phyloP scores from a whole-genome alignment of 176 grass and related monocot genomes.

The Carex kokanica region DNA sequence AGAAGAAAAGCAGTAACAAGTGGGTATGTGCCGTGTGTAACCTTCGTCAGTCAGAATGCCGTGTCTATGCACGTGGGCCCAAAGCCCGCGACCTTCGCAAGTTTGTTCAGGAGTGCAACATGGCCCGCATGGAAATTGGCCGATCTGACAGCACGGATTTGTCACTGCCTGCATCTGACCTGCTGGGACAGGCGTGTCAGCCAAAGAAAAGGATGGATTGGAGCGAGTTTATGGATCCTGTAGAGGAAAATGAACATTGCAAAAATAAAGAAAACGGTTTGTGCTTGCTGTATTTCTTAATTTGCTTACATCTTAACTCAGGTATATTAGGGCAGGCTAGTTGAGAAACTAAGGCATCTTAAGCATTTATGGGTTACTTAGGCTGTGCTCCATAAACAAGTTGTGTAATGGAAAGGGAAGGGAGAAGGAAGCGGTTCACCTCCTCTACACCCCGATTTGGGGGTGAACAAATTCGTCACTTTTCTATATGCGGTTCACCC shows the following conservation, averaged over 20 bases:
- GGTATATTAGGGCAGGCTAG: background rate
- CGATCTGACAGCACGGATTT: conserved; percentile 10
- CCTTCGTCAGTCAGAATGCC: conserved; percentile 63
- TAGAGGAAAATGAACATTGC: background rate
- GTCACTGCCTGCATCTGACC: conserved; percentile 16
- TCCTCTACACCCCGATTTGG: too few relatives aligned
- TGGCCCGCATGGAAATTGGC: conserved; percentile 37
- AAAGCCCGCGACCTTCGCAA: conserved; percentile 57
- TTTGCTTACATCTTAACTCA: background rate
- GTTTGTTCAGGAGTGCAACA: conserved; percentile 82
- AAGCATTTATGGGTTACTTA: background rate
- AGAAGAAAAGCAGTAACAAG: conserved; percentile 74
- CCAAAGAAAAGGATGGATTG: conserved; percentile 56
- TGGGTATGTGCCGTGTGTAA: conserved; percentile 91
- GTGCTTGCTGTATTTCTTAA: conserved; percentile 1
- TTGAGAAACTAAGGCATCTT: background rate
- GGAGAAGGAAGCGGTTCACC: too few relatives aligned
- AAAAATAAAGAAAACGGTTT: conserved; percentile 23
- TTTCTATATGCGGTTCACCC: too few relatives aligned
- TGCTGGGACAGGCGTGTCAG: background rate
- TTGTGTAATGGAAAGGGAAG: too few relatives aligned
- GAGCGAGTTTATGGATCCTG: conserved; percentile 65
- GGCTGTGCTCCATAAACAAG: too few relatives aligned
- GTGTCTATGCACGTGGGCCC: conserved; percentile 51
- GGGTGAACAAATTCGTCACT: too few relatives aligned